Base-by-base conservation (phyloP, 1,139 yeast genomes). In the Casaregolazyma lundiana region DNA sequence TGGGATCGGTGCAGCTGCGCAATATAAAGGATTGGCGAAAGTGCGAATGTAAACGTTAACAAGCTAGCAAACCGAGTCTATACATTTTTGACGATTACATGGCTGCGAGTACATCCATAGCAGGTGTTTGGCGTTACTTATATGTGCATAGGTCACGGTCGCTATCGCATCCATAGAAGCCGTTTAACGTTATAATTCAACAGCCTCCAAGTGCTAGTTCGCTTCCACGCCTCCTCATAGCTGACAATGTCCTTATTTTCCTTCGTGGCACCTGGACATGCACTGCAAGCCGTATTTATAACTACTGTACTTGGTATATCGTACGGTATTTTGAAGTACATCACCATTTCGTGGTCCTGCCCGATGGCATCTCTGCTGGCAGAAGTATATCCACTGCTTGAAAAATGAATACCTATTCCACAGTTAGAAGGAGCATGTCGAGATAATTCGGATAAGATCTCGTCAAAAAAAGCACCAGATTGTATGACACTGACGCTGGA, bases 101-200 rank as follows among this genome's bases (percentile, higher is more conserved):
- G n/a, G n/a, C n/a, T n/a, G n/a, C n/a, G n/a, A n/a, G n/a, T n/a
- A 21, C 24, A 21, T 21, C 24, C 24, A 21, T 21, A 21, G 7
- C 24, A 21, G 24, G 8, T 21, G 5, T 21, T 6, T 8, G 24
- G 8, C 8, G 5, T 8, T 6, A 21, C 24, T 8, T 21, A 5
- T 6, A 21, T 8, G 7, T 21, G 7, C 24, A 21, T 21, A 21
- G 24, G 24, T 6, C 24, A 5, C n/a, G 22, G n/a, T 13, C 24
- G 15, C 30, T 15, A 13, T 41, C 30, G 17, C 29, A 24, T 70
- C 73, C 73, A 69, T 0, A 69, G 61, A 38, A 68, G 55, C 45
- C 60, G 61, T 48, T 68, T 69, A 45, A 68, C 51, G 37, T 58
- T 60, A 44, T 68, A 60, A 46, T 65, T 70, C 16, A 68, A 42